Conservation (phyloP, 2,329 filamentous ascomycete genomes). For the Ophiognomonia clavigignenti-juglandacearum region DNA sequence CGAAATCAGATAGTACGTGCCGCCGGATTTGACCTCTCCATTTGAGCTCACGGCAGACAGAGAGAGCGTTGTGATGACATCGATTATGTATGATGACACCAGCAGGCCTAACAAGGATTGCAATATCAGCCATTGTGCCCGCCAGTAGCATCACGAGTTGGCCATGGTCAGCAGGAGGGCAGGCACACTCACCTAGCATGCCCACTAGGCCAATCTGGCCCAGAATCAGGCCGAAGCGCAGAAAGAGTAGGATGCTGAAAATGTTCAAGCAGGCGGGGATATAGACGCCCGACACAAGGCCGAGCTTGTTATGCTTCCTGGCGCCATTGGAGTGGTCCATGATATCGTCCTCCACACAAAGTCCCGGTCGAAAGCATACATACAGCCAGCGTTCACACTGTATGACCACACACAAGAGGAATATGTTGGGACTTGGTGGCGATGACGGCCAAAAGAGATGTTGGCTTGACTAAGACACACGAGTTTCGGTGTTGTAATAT, state of each 20-base stretch:
- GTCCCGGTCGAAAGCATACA: background rate
- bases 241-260: slow-evolving; percentile 86
- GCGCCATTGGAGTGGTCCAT: slow-evolving; percentile 25
- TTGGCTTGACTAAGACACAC: too few species aligned
- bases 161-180: background rate
- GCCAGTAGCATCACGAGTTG: too few species aligned
- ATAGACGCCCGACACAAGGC: slow-evolving; percentile 74
- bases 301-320: slow-evolving; percentile 57
- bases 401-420: too few species aligned
- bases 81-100: slow-evolving; percentile 69
- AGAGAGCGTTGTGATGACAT: slow-evolving; percentile 80
- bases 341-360: slow-evolving; percentile 15
- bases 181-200: slow-evolving; percentile 61
- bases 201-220: slow-evolving; percentile 75
- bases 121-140: too few species aligned
- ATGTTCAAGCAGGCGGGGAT: slow-evolving; percentile 88
- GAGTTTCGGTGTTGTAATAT: too few species aligned
- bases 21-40: slow-evolving; percentile 80
- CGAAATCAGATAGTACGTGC: slow-evolving; percentile 85
- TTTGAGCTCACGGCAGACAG: slow-evolving; percentile 87
- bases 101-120: slow-evolving; percentile 56
- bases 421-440: too few species aligned
- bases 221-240: slow-evolving; percentile 80
- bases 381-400: background rate
- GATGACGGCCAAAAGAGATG: too few species aligned